Conservation (phyloP, 2,329 filamentous ascomycete species). For the Penicillium sp. region DNA sequence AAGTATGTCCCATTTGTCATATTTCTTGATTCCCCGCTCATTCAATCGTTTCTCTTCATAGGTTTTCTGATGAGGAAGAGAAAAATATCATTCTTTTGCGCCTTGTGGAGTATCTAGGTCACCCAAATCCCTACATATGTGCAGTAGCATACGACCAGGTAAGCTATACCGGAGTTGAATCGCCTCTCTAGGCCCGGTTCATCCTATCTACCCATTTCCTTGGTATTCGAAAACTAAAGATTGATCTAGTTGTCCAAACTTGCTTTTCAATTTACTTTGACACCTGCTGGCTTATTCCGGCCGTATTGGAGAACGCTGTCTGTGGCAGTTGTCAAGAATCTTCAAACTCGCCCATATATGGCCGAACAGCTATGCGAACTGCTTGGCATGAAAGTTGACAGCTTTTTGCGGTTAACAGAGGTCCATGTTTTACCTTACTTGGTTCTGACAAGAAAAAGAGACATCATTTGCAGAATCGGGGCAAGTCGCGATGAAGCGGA, state of each 20-base stretch:
- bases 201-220: background rate
- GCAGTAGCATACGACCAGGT: conserved; percentile 82
- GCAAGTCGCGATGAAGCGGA: conserved; percentile 60
- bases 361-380: conserved; percentile 78
- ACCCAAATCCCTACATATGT: conserved; percentile 75
- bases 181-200: background rate
- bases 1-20: conserved; percentile 48
- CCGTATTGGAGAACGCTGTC: conserved; percentile 90
- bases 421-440: conserved; percentile 82
- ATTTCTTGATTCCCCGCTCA: background rate
- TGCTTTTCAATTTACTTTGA: conserved; percentile 63
- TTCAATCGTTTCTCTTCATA: conserved; percentile 26
- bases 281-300: conserved; percentile 69
- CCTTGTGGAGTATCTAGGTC: conserved; percentile 83
- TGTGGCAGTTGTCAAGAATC: conserved; percentile 77
- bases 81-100: conserved; percentile 82
- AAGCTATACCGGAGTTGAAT: conserved; percentile 18
- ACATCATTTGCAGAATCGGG: conserved; percentile 79
- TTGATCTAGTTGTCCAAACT: conserved; percentile 65
- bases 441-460: conserved; percentile 73
- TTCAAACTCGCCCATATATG: conserved; percentile 78
- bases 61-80: conserved; percentile 74
- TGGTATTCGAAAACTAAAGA: background rate
- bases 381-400: conserved; percentile 71
- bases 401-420: conserved; percentile 75